Conservation (phyloP, 2,329 filamentous ascomycete species). For the Aspergillus sojae region DNA sequence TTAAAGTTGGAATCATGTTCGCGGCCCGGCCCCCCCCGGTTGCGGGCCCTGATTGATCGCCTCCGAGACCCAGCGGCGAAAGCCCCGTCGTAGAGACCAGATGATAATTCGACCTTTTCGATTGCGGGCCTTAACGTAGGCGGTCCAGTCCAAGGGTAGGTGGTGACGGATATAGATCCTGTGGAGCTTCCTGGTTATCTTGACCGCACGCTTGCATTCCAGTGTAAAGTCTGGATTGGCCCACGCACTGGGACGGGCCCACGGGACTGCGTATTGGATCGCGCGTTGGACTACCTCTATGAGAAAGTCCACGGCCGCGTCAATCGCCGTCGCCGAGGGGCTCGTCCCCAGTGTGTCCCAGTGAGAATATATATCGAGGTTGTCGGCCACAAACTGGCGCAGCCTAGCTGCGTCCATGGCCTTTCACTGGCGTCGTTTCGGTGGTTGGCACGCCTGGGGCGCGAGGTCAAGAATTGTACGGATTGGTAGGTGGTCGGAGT, state of each 20-base stretch:
- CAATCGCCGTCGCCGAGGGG: too few relatives aligned
- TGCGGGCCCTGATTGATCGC: background rate
- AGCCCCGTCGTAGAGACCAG: background rate
- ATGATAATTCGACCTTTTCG: background rate
- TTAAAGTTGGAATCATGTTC: constrained; percentile 11
- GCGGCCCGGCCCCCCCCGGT: constrained; percentile 27
- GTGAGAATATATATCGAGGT: constrained; percentile 7
- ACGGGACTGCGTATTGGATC: too few relatives aligned
- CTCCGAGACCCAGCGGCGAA: background rate
- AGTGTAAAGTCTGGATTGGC: too few relatives aligned
- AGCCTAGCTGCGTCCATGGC: background rate
- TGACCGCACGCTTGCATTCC: too few relatives aligned
- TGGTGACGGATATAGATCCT: too few relatives aligned
- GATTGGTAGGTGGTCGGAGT: constrained; percentile 25
- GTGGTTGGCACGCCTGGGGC: background rate
- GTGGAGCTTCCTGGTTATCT: too few relatives aligned
- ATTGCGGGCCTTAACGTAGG: background rate
- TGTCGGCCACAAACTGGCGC: background rate
- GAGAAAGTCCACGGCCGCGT: too few relatives aligned
- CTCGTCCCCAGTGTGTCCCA: background rate
- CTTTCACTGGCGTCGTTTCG: background rate
- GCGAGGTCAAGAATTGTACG: background rate
- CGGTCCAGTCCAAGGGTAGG: too few relatives aligned
- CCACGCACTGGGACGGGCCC: too few relatives aligned
- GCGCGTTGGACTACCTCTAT: too few relatives aligned